A percentile compares a stretch with the other conserved stretches of the same genome.
phyloP scores from a whole-genome alignment of 176 grass and related monocot genomes.

The bread wheat (Triticum aestivum) region IWGSC_CS_RefSeq_v2.1 NC_057800.1:194286277-194286776 shows the following conservation, averaged over 20 bases:
- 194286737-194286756: conserved; percentile 46
- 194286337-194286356: neutral
- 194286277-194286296: too few relatives aligned
- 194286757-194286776: conserved; percentile 36
- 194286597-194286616: conserved; percentile 18
- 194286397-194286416: conserved; percentile 95
- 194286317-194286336: neutral
- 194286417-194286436: conserved; percentile 85
- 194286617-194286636: conserved; percentile 36
- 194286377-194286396: conserved; percentile 89
- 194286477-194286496: conserved; percentile 28
- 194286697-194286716: conserved; percentile 50
- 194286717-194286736: conserved; percentile 22
- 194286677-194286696: conserved; percentile 75
- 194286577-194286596: conserved; percentile 54
- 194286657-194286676: conserved; percentile 35
- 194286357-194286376: conserved; percentile 15
- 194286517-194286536: conserved; percentile 19
- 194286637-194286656: conserved; percentile 19
- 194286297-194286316: neutral
- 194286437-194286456: conserved; percentile 94
- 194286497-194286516: conserved; percentile 23
- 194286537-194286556: conserved; percentile 70
- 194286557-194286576: conserved; percentile 88
- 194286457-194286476: conserved; percentile 69